Base-by-base conservation (phyloP, 805 yeast genomes). In the Saturnispora dispora region DNA sequence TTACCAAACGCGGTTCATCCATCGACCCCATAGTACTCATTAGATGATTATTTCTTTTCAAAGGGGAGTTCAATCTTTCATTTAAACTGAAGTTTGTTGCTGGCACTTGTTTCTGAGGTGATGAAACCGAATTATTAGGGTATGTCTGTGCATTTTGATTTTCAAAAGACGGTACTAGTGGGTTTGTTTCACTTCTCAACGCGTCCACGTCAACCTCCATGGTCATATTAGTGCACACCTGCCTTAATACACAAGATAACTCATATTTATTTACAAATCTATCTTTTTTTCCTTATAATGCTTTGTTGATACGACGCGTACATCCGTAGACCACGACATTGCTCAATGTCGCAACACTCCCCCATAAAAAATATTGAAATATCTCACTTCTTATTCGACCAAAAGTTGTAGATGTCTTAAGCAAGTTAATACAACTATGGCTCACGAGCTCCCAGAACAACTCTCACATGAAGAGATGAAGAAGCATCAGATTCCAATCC, bases 401-500 rank as follows among this genome's bases (percentile, higher is more conserved):
- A 37, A 6, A 37, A 37, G 22, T 30, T 11, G 13, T 11, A 30
- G 15, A 13, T 9, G 33, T 30, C 15, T 30, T 30, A 11, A 30
- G 33, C 33, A 30, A 30, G 15, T 30, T 30, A 13, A 30, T 5
- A 30, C 33, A 30, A 30, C 13, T 9, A 30, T 30, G 33, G 33
- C 33, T 39, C 60, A 65, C 51, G 71, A 72, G 58, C 59, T 71
- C 45, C 77, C 77, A 27, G 71, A 69, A 52, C 64, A 57, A 83
- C 90, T 87, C 58, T 75, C 88, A 51, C 86, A 82, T 68, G 89
- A 86, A 63, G 95, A 87, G 63, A 82, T 87, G 83, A 88, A 85
- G 70, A 76, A 81, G 59, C 72, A 83, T 68, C 78, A 82, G 64
- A 82, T 87, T 52, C 96, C 95, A 22, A 71, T 88, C 55, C 79